Conservation (phyloP, 2,329 filamentous ascomycete genomes). For the Fusarium sp. region DNA sequence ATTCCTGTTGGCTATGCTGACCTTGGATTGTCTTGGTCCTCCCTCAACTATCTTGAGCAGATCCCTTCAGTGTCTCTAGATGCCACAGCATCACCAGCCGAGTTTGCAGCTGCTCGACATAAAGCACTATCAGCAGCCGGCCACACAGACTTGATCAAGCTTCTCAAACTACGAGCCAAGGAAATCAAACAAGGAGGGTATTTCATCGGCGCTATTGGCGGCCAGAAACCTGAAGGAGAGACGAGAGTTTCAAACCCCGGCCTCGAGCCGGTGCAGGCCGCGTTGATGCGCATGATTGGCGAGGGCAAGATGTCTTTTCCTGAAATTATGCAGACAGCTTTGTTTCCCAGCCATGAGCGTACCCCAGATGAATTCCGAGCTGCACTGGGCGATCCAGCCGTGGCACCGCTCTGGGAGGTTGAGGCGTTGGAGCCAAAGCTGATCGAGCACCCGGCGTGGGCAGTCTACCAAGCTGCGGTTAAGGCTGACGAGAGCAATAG, state of each 20-base stretch:
- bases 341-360: conserved; percentile 11
- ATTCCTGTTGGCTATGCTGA: neutral
- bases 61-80: neutral
- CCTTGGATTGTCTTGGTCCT: conserved; percentile 13
- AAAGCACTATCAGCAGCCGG: conserved; percentile 3
- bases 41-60: conserved; percentile 12
- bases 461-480: neutral
- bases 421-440: conserved; percentile 3
- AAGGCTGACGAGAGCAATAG: accelerated
- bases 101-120: conserved; percentile 13
- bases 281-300: conserved; percentile 1
- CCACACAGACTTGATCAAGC: conserved; percentile 7
- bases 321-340: conserved; percentile 5
- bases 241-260: conserved; percentile 1
- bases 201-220: conserved; percentile 4
- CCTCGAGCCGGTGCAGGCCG: neutral
- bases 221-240: neutral
- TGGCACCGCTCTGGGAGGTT: conserved; percentile 5
- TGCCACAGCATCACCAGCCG: conserved; percentile 9
- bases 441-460: conserved; percentile 10
- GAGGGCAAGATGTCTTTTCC: neutral
- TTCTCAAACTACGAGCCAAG: conserved; percentile 1
- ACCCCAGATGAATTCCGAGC: neutral
- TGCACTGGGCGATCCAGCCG: neutral
- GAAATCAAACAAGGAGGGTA: neutral